Conservation (phyloP, 768 basidiomycete species). For the Suillus paluster region DNA sequence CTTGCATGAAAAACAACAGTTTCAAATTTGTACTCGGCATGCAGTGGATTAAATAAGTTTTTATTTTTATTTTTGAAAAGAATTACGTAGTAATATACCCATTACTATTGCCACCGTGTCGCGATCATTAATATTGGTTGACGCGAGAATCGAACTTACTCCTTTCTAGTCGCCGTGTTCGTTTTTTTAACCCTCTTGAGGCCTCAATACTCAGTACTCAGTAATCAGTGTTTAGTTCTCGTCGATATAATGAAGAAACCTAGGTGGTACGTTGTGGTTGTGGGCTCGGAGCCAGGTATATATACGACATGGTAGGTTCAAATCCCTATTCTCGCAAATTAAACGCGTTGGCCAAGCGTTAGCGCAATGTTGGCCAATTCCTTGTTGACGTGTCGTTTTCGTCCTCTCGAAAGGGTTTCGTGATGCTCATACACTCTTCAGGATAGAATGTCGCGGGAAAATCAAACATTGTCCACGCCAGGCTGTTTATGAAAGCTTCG, state of each 20-base stretch:
- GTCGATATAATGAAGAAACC: conserved; percentile 24
- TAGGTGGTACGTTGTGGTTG: conserved; percentile 28
- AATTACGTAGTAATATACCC: background rate
- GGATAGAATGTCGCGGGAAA: conserved; percentile 50
- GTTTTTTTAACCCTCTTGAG: background rate
- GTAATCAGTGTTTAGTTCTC: background rate
- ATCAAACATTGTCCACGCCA: conserved; percentile 47
- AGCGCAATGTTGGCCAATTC: conserved; percentile 26
- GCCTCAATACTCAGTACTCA: too few relatives aligned
- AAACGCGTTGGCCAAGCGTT: conserved; percentile 17
- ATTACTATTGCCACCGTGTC: background rate
- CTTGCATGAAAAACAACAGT: background rate
- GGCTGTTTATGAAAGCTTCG: conserved; percentile 49
- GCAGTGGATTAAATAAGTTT: too few relatives aligned
- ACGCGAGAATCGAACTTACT: background rate
- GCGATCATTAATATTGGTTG: conserved; percentile 3
- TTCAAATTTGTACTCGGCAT: too few relatives aligned
- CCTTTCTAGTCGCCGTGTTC: background rate
- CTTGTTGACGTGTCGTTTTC: conserved; percentile 18
- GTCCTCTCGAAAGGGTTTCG: conserved; percentile 2
- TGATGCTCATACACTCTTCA: conserved; percentile 27
- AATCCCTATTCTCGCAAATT: conserved; percentile 11
- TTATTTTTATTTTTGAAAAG: too few relatives aligned
- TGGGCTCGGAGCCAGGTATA: conserved; percentile 33
- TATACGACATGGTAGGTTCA: conserved; percentile 31